These are phyloP conservation scores for Cordyceps cateniannulata DNA, from an alignment of 2,329 filamentous ascomycete genomes.

Conservation along the genomic window DNA sequence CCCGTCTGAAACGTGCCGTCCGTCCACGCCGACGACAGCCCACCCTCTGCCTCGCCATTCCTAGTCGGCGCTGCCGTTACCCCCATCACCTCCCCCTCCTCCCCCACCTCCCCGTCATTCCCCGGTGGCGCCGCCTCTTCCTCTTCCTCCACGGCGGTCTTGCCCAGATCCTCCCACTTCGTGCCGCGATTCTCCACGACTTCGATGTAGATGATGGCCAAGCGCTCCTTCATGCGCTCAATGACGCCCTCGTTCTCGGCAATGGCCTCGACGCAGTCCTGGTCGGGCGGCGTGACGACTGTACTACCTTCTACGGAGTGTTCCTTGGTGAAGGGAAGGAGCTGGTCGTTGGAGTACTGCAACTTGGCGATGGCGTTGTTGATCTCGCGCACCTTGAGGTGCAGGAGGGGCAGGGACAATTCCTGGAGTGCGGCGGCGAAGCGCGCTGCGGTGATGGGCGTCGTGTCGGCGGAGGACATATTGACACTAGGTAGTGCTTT, in stretches of 20 bases:
- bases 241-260: constrained; percentile 65
- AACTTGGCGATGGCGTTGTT: constrained; percentile 70
- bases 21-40: constrained; percentile 43
- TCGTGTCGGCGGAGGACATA: constrained; percentile 56
- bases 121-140: background rate
- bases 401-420: constrained; percentile 59
- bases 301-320: no score
- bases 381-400: constrained; percentile 69
- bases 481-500: background rate
- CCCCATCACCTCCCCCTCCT: background rate
- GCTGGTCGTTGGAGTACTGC: constrained; percentile 65
- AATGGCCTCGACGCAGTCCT: constrained; percentile 69
- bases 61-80: background rate
- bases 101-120: constrained; percentile 14
- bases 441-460: constrained; percentile 53
- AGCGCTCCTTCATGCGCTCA: constrained; percentile 58
- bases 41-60: background rate
- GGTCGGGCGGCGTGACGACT: constrained; percentile 41
- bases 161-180: constrained; percentile 52
- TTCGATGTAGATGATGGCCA: constrained; percentile 57
- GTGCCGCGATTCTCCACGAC: constrained; percentile 50
- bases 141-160: constrained; percentile 24
- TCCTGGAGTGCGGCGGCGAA: constrained; percentile 63
- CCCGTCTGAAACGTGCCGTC: constrained; percentile 60
- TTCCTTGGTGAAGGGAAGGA: constrained; percentile 54